Evolutionary conservation across 805 yeast species (phyloP).

Genomic region (Teunomyces barrocoloradensis): DNA sequence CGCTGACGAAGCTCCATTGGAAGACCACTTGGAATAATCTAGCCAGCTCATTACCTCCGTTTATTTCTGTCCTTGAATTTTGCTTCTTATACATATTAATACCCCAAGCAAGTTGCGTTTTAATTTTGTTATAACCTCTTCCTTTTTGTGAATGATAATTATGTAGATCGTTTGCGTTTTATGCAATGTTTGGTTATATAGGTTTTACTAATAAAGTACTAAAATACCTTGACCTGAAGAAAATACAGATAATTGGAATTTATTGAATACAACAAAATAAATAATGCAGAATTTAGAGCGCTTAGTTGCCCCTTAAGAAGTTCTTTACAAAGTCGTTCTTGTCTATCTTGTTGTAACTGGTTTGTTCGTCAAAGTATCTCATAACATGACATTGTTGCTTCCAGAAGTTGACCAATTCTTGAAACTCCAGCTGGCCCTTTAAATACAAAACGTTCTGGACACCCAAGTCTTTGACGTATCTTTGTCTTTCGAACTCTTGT

Average conservation of each 20-base stretch:
- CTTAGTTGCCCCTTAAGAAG: slow-evolving; percentile 61
- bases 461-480: slow-evolving; percentile 66
- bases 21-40: slow-evolving; percentile 45
- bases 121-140: slow-evolving; percentile 3
- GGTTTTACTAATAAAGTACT: slow-evolving; percentile 4
- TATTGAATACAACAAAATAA: slow-evolving; percentile 2
- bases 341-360: slow-evolving; percentile 51
- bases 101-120: slow-evolving; percentile 4
- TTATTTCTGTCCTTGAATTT: slow-evolving; percentile 8
- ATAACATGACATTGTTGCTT: slow-evolving; percentile 82
- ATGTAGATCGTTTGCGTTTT: slow-evolving; percentile 3
- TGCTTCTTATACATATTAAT: slow-evolving; percentile 12
- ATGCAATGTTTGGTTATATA: slow-evolving; percentile 2
- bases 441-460: slow-evolving; percentile 67
- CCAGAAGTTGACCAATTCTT: slow-evolving; percentile 86
- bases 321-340: slow-evolving; percentile 66
- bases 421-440: slow-evolving; percentile 90
- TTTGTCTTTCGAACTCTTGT: slow-evolving; percentile 85
- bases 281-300: slow-evolving; percentile 1
- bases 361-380: slow-evolving; percentile 74
- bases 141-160: slow-evolving; percentile 1
- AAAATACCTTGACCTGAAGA: neutral
- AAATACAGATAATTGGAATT: neutral
- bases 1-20: slow-evolving; percentile 62
- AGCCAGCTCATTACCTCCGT: slow-evolving; percentile 1